Evolutionary conservation across 441 rosid species (phyloP).

Genomic region (Lagerstroemia fauriei): DNA sequence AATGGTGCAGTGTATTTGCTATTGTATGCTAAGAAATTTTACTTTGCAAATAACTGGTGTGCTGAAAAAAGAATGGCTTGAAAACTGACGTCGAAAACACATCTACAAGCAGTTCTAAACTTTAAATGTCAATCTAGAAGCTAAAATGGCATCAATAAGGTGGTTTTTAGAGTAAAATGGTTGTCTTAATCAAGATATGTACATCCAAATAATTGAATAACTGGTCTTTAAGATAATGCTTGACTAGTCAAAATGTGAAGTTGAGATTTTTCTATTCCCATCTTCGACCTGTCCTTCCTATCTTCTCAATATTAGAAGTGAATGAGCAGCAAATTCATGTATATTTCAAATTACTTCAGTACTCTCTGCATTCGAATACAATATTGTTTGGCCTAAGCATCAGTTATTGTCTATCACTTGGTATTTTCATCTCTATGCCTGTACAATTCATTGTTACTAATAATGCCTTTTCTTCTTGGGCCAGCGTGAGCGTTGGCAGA

Average conservation of each 20-base stretch:
- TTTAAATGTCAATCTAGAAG: not conserved
- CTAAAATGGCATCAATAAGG: not conserved
- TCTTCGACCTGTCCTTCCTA: not conserved
- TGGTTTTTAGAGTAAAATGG: not conserved
- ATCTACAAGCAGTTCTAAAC: not conserved
- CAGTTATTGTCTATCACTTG: not conserved
- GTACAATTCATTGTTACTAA: not conserved
- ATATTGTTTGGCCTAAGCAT: not conserved
- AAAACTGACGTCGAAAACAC: not conserved
- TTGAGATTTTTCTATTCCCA: not conserved
- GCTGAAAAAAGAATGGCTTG: not conserved
- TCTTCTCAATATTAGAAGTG: not conserved
- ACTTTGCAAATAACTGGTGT: not conserved
- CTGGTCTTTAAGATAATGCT: not conserved
- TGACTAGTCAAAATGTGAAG: not conserved
- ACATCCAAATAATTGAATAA: not conserved
- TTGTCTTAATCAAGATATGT: not conserved
- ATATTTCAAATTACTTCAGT: not conserved
- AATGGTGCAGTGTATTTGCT: not conserved
- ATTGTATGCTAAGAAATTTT: not conserved
- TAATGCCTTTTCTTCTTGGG: slow-evolving; percentile 24
- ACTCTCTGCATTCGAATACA: not conserved
- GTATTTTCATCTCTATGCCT: slow-evolving; percentile 7
- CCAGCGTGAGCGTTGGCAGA: slow-evolving; percentile 96
- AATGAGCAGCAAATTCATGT: not conserved